Percentiles rank a stretch among this genome's conserved stretches.
phyloP scores from a whole-genome alignment of 768 basidiomycete species.

The Boletales sp. region DNA sequence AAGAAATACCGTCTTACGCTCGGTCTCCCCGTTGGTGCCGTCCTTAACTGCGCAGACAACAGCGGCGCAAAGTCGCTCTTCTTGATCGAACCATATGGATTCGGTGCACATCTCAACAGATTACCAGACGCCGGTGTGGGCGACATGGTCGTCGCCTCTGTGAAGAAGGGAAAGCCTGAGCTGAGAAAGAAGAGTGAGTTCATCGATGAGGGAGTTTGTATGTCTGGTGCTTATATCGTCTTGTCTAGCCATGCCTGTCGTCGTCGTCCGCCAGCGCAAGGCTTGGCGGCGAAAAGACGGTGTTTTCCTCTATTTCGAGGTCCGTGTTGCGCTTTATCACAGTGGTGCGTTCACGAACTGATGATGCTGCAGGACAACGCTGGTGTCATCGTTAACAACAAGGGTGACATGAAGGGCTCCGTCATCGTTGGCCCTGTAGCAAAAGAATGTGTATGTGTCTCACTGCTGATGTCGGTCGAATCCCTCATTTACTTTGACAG shows the following conservation, averaged over 20 bases:
- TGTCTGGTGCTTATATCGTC: too few relatives aligned
- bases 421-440: conserved; percentile 96
- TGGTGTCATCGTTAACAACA: conserved; percentile 96
- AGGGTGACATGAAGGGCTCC: conserved; percentile 99
- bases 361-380: conserved; percentile 69
- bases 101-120: conserved; percentile 95
- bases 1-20: conserved; percentile 96
- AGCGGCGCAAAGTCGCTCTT: conserved; percentile 95
- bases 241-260: conserved; percentile 85
- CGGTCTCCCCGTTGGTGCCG: conserved; percentile 91
- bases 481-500: background rate
- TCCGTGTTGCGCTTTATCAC: conserved; percentile 25
- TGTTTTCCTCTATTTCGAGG: conserved; percentile 98
- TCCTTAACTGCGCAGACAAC: conserved; percentile 98
- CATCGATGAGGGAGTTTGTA: too few relatives aligned
- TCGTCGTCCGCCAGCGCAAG: conserved; percentile 97
- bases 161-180: conserved; percentile 99
- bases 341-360: background rate
- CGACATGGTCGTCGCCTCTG: conserved; percentile 94
- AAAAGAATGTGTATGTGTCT: conserved; percentile 90
- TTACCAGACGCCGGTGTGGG: conserved; percentile 94
- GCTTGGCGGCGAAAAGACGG: conserved; percentile 98
- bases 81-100: conserved; percentile 93
- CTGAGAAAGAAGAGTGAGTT: conserved; percentile 95
- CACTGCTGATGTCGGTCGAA: background rate